Percentiles rank a stretch among this genome's conserved stretches.
Evolutionary conservation across 352 stramenopile species (phyloP).

Genomic region (Pythium myriotylum): DNA sequence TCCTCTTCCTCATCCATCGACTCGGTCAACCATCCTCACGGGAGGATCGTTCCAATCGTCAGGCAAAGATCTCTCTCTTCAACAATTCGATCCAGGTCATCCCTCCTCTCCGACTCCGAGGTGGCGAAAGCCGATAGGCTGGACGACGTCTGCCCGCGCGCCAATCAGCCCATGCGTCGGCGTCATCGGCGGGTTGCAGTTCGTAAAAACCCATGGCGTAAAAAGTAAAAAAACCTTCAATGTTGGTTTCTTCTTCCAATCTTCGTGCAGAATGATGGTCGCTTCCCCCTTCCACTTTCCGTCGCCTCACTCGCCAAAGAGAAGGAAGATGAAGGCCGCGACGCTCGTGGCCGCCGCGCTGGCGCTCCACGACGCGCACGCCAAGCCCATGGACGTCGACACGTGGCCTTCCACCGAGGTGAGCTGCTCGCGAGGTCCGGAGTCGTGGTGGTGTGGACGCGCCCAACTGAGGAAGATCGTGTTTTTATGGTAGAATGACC

Average conservation of each 20-base stretch:
- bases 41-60: too few relatives aligned
- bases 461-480: too few relatives aligned
- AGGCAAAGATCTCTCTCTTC: too few relatives aligned
- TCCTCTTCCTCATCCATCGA: too few relatives aligned
- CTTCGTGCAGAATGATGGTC: slow-evolving; percentile 24
- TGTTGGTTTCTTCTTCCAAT: slow-evolving; percentile 28
- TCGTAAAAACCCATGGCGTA: slow-evolving; percentile 10
- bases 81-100: slow-evolving; percentile 27
- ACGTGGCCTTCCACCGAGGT: slow-evolving; percentile 85
- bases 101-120: slow-evolving; percentile 4
- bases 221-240: slow-evolving; percentile 17
- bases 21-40: too few relatives aligned
- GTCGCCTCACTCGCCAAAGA: too few relatives aligned
- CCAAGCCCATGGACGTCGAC: slow-evolving; percentile 75
- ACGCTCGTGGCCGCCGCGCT: slow-evolving; percentile 27
- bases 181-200: slow-evolving; percentile 6
- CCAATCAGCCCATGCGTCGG: background rate
- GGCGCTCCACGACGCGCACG: slow-evolving; percentile 20
- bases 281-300: slow-evolving; percentile 13
- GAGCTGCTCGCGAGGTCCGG: slow-evolving; percentile 7
- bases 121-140: background rate
- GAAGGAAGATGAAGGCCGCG: slow-evolving; percentile 21
- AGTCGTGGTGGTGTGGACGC: too few relatives aligned
- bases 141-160: slow-evolving; percentile 4
- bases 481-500: slow-evolving; percentile 59